Percentiles rank a stretch among this genome's conserved stretches.
These are phyloP conservation scores for Exophiala sp. DNA, from an alignment of 2,329 filamentous ascomycete species.

Conservation along the genomic window DNA sequence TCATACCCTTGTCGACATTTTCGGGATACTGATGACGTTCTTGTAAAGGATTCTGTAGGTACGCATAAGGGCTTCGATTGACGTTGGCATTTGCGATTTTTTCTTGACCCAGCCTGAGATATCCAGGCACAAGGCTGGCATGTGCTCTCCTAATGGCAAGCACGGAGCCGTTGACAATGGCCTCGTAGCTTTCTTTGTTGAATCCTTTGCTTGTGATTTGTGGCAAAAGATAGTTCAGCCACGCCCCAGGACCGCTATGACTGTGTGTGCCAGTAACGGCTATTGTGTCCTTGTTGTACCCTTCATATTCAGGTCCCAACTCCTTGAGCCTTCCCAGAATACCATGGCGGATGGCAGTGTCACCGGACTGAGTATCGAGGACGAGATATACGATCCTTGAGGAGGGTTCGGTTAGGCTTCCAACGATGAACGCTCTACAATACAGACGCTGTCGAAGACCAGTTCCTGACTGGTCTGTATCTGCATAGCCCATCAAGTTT, in stretches of 20 bases:
- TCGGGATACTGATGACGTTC: constrained; percentile 65
- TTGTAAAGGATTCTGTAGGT: constrained; percentile 72
- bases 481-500: constrained; percentile 87
- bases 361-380: constrained; percentile 78
- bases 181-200: constrained; percentile 75
- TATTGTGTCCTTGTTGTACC: constrained; percentile 74
- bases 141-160: constrained; percentile 79
- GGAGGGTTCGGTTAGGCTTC: constrained; percentile 56
- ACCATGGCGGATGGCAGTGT: constrained; percentile 82
- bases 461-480: constrained; percentile 71
- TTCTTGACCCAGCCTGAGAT: constrained; percentile 63
- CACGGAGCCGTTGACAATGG: constrained; percentile 79
- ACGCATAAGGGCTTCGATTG: constrained; percentile 82
- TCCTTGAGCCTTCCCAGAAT: constrained; percentile 67
- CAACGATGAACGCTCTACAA: constrained; percentile 83
- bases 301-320: constrained; percentile 64
- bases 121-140: constrained; percentile 61
- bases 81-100: constrained; percentile 72
- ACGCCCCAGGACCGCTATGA: constrained; percentile 84
- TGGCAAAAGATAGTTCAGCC: constrained; percentile 89
- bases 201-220: constrained; percentile 87
- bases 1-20: constrained; percentile 70
- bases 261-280: constrained; percentile 91
- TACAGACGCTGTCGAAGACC: constrained; percentile 83
- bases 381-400: constrained; percentile 83